A percentile compares a stretch with the other conserved stretches of the same genome.
These are phyloP conservation scores for Narthecium ossifragum DNA, from an alignment of 106 monocot genomes.

Conservation along the genomic window DNA sequence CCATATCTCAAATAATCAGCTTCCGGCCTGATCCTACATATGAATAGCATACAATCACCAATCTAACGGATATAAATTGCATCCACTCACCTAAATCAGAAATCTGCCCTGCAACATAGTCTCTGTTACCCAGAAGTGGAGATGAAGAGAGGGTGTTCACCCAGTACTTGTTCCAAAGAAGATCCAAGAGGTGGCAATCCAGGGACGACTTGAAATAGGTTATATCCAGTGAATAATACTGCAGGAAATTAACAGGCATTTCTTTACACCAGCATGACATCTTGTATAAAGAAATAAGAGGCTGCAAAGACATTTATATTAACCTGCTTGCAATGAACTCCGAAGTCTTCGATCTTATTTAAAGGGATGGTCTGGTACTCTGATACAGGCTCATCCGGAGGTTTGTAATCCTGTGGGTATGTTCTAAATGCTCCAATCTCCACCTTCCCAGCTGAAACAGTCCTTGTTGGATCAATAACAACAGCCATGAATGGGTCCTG, in stretches of 20 bases:
- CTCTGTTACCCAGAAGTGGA: slow-evolving; percentile 73
- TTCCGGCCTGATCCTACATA: too few species aligned
- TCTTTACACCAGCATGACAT: too few species aligned
- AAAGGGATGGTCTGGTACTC: slow-evolving; percentile 98
- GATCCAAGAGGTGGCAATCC: slow-evolving; percentile 86
- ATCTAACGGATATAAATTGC: neutral
- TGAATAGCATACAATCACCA: neutral
- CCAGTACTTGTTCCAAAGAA: slow-evolving; percentile 99
- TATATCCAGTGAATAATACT: slow-evolving; percentile 94
- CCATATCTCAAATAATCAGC: too few species aligned
- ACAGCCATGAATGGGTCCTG: slow-evolving; percentile 94
- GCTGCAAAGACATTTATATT: neutral
- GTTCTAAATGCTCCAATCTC: slow-evolving; percentile 98
- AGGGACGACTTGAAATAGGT: slow-evolving; percentile 98
- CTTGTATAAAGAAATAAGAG: too few species aligned
- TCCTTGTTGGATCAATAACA: slow-evolving; percentile 92
- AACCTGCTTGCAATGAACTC: slow-evolving; percentile 97
- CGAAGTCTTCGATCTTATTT: slow-evolving; percentile 98
- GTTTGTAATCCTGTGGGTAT: slow-evolving; percentile 86
- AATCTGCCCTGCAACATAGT: slow-evolving; percentile 98
- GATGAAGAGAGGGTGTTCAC: slow-evolving; percentile 96
- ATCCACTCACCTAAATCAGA: slow-evolving; percentile 84
- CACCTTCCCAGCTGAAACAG: slow-evolving; percentile 92
- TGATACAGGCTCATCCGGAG: slow-evolving; percentile 91
- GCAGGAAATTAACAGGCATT: slow-evolving; percentile 17